phyloP scores from a whole-genome alignment of 345 rosid genomes.

The Capsella bursapastoris region DNA sequence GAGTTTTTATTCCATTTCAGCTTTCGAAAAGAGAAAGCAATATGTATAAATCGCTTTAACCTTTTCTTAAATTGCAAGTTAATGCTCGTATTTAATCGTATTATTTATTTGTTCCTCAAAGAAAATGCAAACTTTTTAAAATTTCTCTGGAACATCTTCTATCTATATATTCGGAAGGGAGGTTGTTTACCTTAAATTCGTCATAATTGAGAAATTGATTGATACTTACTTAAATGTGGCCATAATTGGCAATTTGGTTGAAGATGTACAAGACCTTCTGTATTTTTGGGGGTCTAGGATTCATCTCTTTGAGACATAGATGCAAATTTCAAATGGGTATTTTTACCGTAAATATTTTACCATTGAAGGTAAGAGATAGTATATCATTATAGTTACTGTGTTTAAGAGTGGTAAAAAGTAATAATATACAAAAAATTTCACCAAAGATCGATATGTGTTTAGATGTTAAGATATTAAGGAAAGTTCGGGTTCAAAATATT shows the following conservation, averaged over 20 bases:
- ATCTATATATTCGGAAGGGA: background rate
- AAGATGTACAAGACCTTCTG: background rate
- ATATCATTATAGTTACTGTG: background rate
- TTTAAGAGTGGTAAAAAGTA: too few relatives aligned
- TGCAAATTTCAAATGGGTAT: background rate
- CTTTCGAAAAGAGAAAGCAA: conserved; percentile 44
- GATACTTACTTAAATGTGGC: conserved; percentile 10
- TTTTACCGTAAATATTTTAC: background rate
- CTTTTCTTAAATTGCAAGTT: conserved; percentile 43
- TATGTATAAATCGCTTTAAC: conserved; percentile 22
- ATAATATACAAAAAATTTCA: too few relatives aligned
- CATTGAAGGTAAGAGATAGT: too few relatives aligned
- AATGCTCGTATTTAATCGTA: conserved; percentile 19
- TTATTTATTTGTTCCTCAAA: conserved; percentile 19
- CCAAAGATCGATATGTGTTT: too few relatives aligned
- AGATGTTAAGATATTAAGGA: too few relatives aligned
- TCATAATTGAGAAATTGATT: background rate
- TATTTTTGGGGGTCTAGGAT: too few relatives aligned
- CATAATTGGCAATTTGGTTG: background rate
- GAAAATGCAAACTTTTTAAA: conserved; percentile 2
- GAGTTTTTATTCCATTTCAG: conserved; percentile 47
- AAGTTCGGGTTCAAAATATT: too few relatives aligned
- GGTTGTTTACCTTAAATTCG: background rate
- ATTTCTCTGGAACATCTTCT: conserved; percentile 4
- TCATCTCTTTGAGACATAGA: background rate